Base-by-base conservation (phyloP, 768 basidiomycete species). In the Kwoniella pini region DNA sequence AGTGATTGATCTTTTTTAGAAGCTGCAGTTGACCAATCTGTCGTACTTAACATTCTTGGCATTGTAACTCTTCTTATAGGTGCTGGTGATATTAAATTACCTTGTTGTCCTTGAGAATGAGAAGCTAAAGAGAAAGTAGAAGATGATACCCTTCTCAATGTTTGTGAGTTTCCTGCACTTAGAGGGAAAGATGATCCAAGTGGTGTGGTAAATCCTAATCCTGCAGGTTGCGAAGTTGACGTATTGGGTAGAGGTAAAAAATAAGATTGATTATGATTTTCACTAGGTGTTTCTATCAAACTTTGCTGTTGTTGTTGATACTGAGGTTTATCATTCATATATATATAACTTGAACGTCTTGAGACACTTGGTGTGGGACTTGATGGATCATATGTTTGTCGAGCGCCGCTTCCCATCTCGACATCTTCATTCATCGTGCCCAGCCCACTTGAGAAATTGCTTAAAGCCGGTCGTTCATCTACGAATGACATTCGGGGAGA, bases 1-100 rank as follows among this genome's bases (percentile, higher is more conserved):
- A 75, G 54, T 26, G 68, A 60, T 60, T 67, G 72, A 38, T 78
- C 73, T 54, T 74, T 74, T 9, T 71, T 71, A 43, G 68, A 68
- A 19, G 72, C 72, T 17, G 75, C 72, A 19, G 64, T 31, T 17
- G 64, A 49, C 69, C 72, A 71, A 42, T 75, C 73, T 40, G 66
- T 53, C 30, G 67, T 60, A 6, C 65, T 54, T 27, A 70, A 33
- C 31, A 67, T 53, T 13, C 68, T 42, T 13, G 68, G 69, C 66
- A 70, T 67, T n/a, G 69, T 67, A n/a, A 68, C 63, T 52, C 70
- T 27, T 9, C 66, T 44, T 17, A 57, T 43, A 13, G 60, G 53
- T 19, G 54, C 31, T 11, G 60, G 60, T 12, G 53, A 59, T n/a
- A 43, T 52, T 30, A 59, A 51, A 36, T 36, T 36, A 7, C 33